Evolutionary conservation across 768 basidiomycete species (phyloP).

Genomic region (Symmetrospora coprosmae): DNA sequence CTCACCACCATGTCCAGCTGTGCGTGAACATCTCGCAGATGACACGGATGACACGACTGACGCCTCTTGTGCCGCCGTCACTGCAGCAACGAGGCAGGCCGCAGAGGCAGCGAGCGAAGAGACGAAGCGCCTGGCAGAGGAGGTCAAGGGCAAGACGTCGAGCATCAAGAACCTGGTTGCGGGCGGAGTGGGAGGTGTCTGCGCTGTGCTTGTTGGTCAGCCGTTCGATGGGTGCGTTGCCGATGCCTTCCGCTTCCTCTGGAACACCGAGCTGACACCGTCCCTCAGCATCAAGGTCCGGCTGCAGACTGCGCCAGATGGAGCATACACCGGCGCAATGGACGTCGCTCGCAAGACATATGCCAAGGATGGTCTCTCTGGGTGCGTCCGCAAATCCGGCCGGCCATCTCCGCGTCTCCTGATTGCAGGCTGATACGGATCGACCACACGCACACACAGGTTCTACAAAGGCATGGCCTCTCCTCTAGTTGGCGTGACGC

Average conservation of each 20-base stretch:
- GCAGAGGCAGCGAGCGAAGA: not conserved
- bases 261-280: not conserved
- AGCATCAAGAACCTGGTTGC: conserved; percentile 69
- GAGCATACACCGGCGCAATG: conserved; percentile 75
- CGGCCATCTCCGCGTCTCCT: not conserved
- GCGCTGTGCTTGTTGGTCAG: conserved; percentile 83
- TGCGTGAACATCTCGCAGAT: too few relatives aligned
- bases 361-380: conserved; percentile 74
- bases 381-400: conserved; percentile 48
- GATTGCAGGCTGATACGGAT: not conserved
- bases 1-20: too few relatives aligned
- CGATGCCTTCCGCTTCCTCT: not conserved
- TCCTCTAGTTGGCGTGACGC: conserved; percentile 65
- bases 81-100: too few relatives aligned
- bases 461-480: conserved; percentile 56
- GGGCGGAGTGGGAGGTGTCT: conserved; percentile 80
- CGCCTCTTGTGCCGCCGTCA: too few relatives aligned
- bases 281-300: conserved; percentile 78
- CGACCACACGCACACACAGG: too few relatives aligned
- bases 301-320: conserved; percentile 76
- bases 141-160: conserved; percentile 20
- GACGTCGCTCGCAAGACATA: conserved; percentile 85
- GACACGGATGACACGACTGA: too few relatives aligned
- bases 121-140: conserved; percentile 5
- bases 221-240: conserved; percentile 72